Evolutionary conservation across 2,329 filamentous ascomycete species (phyloP).

Genomic region (Diaporthe helianthi): DNA sequence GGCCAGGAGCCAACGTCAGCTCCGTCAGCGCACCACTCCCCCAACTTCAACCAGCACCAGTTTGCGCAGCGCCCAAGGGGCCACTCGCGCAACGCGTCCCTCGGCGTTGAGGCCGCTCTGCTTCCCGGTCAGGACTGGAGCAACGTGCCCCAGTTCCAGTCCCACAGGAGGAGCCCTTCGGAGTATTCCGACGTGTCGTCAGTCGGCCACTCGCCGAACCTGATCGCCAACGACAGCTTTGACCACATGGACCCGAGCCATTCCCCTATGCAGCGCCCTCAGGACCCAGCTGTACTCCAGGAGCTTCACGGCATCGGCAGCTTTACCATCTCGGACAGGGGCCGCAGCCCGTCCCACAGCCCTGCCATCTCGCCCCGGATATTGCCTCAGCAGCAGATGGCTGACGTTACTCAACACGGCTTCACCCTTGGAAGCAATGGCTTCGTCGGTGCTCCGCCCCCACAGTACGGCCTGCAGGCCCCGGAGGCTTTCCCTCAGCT

Average conservation of each 20-base stretch:
- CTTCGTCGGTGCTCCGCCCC: conserved; percentile 48
- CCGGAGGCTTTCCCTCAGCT: conserved; percentile 62
- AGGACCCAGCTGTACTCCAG: conserved; percentile 76
- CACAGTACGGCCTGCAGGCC: conserved; percentile 50
- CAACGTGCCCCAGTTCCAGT: conserved; percentile 66
- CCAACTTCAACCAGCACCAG: conserved; percentile 62
- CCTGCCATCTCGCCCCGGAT: conserved; percentile 71
- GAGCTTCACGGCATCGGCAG: conserved; percentile 79
- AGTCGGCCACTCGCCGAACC: conserved; percentile 77
- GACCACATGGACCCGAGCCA: conserved; percentile 74
- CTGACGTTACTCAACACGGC: conserved; percentile 58
- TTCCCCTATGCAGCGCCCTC: conserved; percentile 80
- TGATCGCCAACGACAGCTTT: conserved; percentile 80
- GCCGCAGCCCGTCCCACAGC: conserved; percentile 81
- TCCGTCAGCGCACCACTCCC: conserved; percentile 63
- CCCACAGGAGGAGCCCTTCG: conserved; percentile 86
- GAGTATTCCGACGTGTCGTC: conserved; percentile 93
- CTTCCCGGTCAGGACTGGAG: conserved; percentile 64
- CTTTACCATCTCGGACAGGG: conserved; percentile 81
- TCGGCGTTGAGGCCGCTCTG: conserved; percentile 65
- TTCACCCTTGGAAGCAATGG: conserved; percentile 54
- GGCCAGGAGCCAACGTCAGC: conserved; percentile 57
- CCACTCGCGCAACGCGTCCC: conserved; percentile 64
- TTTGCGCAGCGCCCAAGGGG: conserved; percentile 55
- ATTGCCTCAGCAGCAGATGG: conserved; percentile 61